Percentiles rank a stretch among this genome's conserved stretches.
Conservation (phyloP, 495 filamentous ascomycete species). For the Chlorociboria aeruginascens region DNA sequence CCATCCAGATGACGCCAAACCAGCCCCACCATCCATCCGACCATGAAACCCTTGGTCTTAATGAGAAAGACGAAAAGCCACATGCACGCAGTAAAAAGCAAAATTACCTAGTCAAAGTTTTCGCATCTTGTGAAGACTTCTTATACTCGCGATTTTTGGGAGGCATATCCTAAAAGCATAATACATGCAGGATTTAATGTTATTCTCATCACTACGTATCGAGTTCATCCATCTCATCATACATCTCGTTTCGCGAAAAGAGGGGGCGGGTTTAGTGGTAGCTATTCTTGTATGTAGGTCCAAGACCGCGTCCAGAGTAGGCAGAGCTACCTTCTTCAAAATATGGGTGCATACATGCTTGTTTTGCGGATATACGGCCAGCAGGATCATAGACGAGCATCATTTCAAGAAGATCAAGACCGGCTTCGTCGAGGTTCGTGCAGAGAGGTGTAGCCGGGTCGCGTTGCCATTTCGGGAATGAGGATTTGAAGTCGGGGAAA, state of each 20-base stretch:
- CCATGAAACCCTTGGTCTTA: background rate
- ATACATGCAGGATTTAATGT: background rate
- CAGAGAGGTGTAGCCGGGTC: slow-evolving; percentile 43
- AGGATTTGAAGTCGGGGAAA: slow-evolving; percentile 94
- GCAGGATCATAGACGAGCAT: slow-evolving; percentile 94
- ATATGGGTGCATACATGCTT: slow-evolving; percentile 85
- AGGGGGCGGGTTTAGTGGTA: slow-evolving; percentile 20
- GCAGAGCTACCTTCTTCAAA: slow-evolving; percentile 54
- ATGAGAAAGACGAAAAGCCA: background rate
- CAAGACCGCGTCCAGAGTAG: slow-evolving; percentile 22
- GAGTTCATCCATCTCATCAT: slow-evolving; percentile 3
- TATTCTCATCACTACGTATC: slow-evolving; percentile 15
- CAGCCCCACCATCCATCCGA: slow-evolving; percentile 1
- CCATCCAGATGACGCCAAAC: slow-evolving; percentile 9
- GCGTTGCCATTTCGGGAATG: slow-evolving; percentile 91
- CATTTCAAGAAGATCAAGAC: slow-evolving; percentile 78
- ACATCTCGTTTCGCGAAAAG: background rate
- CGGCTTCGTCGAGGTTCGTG: slow-evolving; percentile 54
- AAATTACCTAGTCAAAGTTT: background rate
- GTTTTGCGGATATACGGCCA: slow-evolving; percentile 87
- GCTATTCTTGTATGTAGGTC: slow-evolving; percentile 23
- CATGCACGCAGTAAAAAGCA: background rate
- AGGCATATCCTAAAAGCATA: background rate
- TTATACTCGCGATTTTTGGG: background rate
- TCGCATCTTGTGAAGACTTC: background rate